Percentiles rank a stretch among this genome's conserved stretches.
Evolutionary conservation across 495 filamentous ascomycete species (phyloP).

Genomic region (Rhizodiscina lignyota): DNA sequence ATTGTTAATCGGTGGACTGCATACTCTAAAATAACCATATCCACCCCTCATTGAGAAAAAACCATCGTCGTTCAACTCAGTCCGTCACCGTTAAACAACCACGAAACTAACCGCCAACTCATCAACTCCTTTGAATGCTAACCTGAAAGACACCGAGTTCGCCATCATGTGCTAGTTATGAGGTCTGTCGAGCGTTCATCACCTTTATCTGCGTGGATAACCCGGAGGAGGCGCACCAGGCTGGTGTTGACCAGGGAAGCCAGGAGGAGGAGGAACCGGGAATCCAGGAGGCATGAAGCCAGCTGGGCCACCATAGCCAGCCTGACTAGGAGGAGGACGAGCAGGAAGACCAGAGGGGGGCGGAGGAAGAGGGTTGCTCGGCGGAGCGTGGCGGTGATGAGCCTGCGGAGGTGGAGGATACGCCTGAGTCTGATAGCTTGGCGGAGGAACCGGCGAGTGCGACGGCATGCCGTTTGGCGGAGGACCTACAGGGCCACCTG

Average conservation of each 20-base stretch:
- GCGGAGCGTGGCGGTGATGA: conserved; percentile 7
- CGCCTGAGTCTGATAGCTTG: background rate
- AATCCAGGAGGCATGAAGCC: conserved; percentile 29
- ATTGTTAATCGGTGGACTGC: too few relatives aligned
- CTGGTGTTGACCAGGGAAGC: conserved; percentile 20
- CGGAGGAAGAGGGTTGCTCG: conserved; percentile 25
- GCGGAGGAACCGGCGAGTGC: conserved; percentile 5
- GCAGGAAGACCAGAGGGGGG: conserved; percentile 66
- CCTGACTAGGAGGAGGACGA: conserved; percentile 62
- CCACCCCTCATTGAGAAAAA: too few relatives aligned
- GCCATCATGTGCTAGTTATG: too few relatives aligned
- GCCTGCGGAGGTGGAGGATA: background rate
- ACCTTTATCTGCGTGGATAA: too few relatives aligned
- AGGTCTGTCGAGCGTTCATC: too few relatives aligned
- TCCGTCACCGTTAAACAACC: too few relatives aligned
- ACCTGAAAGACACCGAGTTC: too few relatives aligned
- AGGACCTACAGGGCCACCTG: conserved; percentile 15
- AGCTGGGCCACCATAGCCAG: conserved; percentile 60
- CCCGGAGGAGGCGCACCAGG: conserved; percentile 24
- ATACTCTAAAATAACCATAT: too few relatives aligned
- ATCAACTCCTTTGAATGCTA: too few relatives aligned
- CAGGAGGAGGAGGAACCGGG: conserved; percentile 12
- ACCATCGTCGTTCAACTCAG: too few relatives aligned
- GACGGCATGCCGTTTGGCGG: conserved; percentile 5
- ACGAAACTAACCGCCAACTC: too few relatives aligned